Percentiles rank a stretch among this genome's conserved stretches.
phyloP scores from a whole-genome alignment of 495 filamentous ascomycete species.

The Podospora comata region DNA sequence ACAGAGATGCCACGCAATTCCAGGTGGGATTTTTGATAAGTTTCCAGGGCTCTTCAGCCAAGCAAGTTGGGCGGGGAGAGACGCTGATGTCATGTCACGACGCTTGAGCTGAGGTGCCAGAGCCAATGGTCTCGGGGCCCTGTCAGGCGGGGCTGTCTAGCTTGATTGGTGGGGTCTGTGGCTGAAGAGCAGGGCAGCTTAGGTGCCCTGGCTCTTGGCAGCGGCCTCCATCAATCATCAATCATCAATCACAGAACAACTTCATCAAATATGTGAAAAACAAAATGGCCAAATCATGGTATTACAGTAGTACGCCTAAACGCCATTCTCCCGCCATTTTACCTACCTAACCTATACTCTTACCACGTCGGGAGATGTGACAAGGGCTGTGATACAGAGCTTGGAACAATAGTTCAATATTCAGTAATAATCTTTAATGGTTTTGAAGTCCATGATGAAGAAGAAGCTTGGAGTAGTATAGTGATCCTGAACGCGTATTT shows the following conservation, averaged over 20 bases:
- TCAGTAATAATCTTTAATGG: too few relatives aligned
- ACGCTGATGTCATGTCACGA: background rate
- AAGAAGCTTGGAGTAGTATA: too few relatives aligned
- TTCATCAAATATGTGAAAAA: too few relatives aligned
- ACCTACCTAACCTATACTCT: background rate
- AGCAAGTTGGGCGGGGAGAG: background rate
- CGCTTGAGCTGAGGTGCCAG: background rate
- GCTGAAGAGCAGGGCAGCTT: background rate
- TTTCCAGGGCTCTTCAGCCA: background rate
- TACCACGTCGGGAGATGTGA: too few relatives aligned
- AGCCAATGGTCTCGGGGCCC: background rate
- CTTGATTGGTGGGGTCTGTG: background rate
- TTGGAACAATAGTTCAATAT: too few relatives aligned
- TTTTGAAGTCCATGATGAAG: too few relatives aligned
- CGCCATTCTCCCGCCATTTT: background rate
- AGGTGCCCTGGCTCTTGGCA: too few relatives aligned
- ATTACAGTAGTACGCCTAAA: background rate
- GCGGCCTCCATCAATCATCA: too few relatives aligned
- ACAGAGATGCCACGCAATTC: background rate
- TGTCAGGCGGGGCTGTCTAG: background rate
- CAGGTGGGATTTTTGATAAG: background rate
- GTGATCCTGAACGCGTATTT: too few relatives aligned
- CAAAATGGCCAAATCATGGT: too few relatives aligned
- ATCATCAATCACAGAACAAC: too few relatives aligned
- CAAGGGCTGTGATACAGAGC: too few relatives aligned